Evolutionary conservation across 345 rosid species (phyloP).

Genomic region (Citrus cavaleriei): DNA sequence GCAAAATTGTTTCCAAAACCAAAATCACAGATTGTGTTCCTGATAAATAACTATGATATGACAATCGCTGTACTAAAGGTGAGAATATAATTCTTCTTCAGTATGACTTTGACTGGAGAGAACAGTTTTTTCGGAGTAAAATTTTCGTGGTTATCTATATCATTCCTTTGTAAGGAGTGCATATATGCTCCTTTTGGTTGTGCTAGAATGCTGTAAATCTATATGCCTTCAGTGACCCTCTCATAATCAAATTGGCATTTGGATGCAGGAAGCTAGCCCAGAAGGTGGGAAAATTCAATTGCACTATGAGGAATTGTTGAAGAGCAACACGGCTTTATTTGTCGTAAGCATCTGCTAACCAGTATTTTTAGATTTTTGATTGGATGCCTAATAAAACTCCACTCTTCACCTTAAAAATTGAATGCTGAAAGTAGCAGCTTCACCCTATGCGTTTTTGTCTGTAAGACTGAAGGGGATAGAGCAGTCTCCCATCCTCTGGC

Average conservation of each 20-base stretch:
- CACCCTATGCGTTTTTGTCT: neutral
- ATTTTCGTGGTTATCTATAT: neutral
- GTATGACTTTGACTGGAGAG: neutral
- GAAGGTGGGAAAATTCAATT: constrained; percentile 92
- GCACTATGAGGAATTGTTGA: constrained; percentile 88
- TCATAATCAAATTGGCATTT: constrained; percentile 9
- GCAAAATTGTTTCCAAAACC: constrained; percentile 70
- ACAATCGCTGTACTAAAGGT: constrained; percentile 94
- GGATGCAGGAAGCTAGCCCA: constrained; percentile 80
- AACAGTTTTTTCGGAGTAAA: neutral
- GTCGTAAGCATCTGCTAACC: constrained; percentile 50
- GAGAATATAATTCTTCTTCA: constrained; percentile 6
- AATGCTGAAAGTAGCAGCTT: neutral
- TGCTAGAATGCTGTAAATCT: neutral
- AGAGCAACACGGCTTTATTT: constrained; percentile 80
- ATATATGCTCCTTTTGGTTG: neutral
- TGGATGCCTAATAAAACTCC: constrained; percentile 2
- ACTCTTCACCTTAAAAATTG: neutral
- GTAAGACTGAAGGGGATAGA: neutral
- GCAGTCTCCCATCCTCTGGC: neutral
- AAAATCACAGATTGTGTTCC: constrained; percentile 80
- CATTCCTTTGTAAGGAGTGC: neutral
- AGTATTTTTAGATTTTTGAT: neutral
- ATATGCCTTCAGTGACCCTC: neutral
- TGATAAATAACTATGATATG: constrained; percentile 96